These are phyloP conservation scores for Rhodotorula taiwanensis DNA, from an alignment of 768 basidiomycete species.

Conservation along the genomic window DNA sequence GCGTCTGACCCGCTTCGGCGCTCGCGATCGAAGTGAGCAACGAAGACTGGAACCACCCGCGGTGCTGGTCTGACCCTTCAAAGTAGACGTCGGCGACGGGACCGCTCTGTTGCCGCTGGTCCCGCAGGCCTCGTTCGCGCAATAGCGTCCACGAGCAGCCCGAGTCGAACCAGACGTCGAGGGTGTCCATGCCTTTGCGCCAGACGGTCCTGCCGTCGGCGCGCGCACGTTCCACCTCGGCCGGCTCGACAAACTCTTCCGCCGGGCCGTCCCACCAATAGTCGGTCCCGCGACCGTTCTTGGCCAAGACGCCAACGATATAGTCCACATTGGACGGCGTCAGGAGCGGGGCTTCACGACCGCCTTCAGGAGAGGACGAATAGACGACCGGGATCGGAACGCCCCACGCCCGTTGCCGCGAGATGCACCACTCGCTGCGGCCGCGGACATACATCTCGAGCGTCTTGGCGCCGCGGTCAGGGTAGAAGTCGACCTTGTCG, in stretches of 20 bases:
- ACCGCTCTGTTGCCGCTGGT: conserved; percentile 39
- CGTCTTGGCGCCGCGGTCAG: conserved; percentile 68
- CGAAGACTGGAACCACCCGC: conserved; percentile 98
- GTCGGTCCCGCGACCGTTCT: conserved; percentile 67
- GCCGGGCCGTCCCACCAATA: conserved; percentile 89
- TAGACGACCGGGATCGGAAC: conserved; percentile 88
- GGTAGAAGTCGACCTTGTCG: conserved; percentile 65
- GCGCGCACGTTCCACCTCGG: conserved; percentile 52
- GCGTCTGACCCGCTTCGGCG: conserved; percentile 37
- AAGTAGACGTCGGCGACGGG: conserved; percentile 72
- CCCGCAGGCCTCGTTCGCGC: conserved; percentile 20
- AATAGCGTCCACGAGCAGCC: conserved; percentile 89
- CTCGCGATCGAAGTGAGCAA: conserved; percentile 68
- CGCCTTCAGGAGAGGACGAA: conserved; percentile 9
- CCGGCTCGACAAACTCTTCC: conserved; percentile 65
- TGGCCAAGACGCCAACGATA: conserved; percentile 66
- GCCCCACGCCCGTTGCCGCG: conserved; percentile 94
- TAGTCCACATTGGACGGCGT: conserved; percentile 60
- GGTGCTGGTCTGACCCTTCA: conserved; percentile 94
- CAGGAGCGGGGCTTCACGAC: conserved; percentile 52
- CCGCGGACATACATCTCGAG: conserved; percentile 76
- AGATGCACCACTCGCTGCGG: conserved; percentile 98
- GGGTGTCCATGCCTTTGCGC: conserved; percentile 82
- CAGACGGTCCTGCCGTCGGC: conserved; percentile 56
- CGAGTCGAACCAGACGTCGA: conserved; percentile 99